Evolutionary conservation across 2,329 filamentous ascomycete species (phyloP).

Genomic region (Stemphylium vesicarium): DNA sequence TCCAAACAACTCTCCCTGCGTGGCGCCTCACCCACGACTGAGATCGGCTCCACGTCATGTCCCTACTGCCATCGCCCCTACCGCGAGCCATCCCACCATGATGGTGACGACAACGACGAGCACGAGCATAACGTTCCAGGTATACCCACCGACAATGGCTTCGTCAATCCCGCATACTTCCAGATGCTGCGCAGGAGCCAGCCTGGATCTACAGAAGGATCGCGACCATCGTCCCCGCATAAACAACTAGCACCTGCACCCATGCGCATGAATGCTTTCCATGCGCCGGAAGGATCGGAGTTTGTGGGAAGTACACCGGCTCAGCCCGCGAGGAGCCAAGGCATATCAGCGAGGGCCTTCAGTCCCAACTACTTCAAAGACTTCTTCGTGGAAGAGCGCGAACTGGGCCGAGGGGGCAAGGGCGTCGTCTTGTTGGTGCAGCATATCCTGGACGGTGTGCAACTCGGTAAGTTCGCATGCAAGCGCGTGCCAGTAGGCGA

Average conservation of each 20-base stretch:
- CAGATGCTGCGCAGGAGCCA: slow-evolving; percentile 78
- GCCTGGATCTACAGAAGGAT: slow-evolving; percentile 57
- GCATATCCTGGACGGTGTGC: slow-evolving; percentile 88
- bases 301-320: slow-evolving; percentile 56
- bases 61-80: slow-evolving; percentile 87
- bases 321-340: slow-evolving; percentile 55
- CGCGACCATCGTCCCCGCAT: slow-evolving; percentile 58
- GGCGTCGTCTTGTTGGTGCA: slow-evolving; percentile 94
- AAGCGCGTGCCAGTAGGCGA: slow-evolving; percentile 94
- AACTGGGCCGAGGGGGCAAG: slow-evolving; percentile 88
- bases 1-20: slow-evolving; percentile 87
- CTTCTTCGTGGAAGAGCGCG: slow-evolving; percentile 88
- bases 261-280: slow-evolving; percentile 33
- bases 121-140: slow-evolving; percentile 40
- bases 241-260: slow-evolving; percentile 50
- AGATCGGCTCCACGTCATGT: slow-evolving; percentile 71
- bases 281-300: slow-evolving; percentile 58
- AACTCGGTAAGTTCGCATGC: slow-evolving; percentile 90
- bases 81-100: slow-evolving; percentile 52
- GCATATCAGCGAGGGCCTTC: slow-evolving; percentile 86
- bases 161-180: slow-evolving; percentile 92
- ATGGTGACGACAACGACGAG: slow-evolving; percentile 40
- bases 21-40: slow-evolving; percentile 59
- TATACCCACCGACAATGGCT: slow-evolving; percentile 62
- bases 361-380: slow-evolving; percentile 90